Conservation (phyloP, 306 rosid genomes). For the Luffa acutangula region DNA sequence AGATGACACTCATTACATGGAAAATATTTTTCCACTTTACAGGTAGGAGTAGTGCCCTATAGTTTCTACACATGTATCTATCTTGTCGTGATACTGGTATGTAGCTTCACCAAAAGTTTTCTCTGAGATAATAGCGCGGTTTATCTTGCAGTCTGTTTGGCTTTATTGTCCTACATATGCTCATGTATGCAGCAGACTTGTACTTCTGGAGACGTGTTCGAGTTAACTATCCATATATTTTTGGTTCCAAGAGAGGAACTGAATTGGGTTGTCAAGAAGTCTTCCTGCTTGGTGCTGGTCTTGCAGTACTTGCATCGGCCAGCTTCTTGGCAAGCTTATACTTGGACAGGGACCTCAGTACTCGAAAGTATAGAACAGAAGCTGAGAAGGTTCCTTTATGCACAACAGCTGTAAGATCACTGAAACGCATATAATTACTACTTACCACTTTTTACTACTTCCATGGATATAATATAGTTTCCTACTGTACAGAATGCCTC, state of each 20-base stretch:
- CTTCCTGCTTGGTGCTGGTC: slow-evolving; percentile 57
- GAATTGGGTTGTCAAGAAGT: slow-evolving; percentile 43
- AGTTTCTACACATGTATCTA: neutral
- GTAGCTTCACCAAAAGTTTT: neutral
- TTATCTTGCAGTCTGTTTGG: slow-evolving; percentile 54
- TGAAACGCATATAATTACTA: neutral
- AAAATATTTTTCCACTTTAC: slow-evolving; percentile 56
- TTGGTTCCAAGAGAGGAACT: slow-evolving; percentile 63
- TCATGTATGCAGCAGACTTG: slow-evolving; percentile 53
- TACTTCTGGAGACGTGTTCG: slow-evolving; percentile 57
- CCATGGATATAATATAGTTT: neutral
- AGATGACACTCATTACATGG: slow-evolving; percentile 39
- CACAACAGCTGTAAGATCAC: slow-evolving; percentile 43
- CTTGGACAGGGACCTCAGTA: slow-evolving; percentile 35
- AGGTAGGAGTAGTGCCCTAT: slow-evolving; percentile 22
- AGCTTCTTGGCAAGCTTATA: slow-evolving; percentile 60
- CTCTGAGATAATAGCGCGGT: slow-evolving; percentile 7
- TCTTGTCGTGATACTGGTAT: neutral
- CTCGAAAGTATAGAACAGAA: slow-evolving; percentile 27
- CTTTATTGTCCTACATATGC: slow-evolving; percentile 52
- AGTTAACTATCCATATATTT: slow-evolving; percentile 65
- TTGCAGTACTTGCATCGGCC: slow-evolving; percentile 52
- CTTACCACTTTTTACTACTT: neutral
- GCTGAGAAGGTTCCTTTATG: slow-evolving; percentile 61
- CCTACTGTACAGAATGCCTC: neutral